A percentile compares a stretch with the other conserved stretches of the same genome.
phyloP scores from a whole-genome alignment of 495 filamentous ascomycete genomes.

The Acidomyces sp. region DNA sequence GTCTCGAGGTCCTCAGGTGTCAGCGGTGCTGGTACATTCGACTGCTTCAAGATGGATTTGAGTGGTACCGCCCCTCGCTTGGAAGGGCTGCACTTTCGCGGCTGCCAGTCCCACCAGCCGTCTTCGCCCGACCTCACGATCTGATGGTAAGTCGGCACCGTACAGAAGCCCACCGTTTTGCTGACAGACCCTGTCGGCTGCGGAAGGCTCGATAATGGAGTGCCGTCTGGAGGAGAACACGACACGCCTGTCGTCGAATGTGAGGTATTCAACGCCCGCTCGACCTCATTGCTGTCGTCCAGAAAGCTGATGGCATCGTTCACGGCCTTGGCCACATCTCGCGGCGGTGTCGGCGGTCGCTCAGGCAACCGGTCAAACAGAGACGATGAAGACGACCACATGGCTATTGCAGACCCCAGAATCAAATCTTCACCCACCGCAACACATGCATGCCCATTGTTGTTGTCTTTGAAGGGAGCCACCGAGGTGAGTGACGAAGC shows the following conservation, averaged over 20 bases:
- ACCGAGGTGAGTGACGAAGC: too few species aligned
- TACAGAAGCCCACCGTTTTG: conserved; percentile 50
- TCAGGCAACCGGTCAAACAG: conserved; percentile 29
- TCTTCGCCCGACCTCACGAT: conserved; percentile 36
- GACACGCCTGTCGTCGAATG: background rate
- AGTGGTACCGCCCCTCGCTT: conserved; percentile 53
- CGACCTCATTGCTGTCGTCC: conserved; percentile 23
- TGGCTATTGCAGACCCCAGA: conserved; percentile 20
- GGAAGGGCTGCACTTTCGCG: conserved; percentile 37
- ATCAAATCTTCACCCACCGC: conserved; percentile 3
- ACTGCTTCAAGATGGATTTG: conserved; percentile 77
- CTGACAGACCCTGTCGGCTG: conserved; percentile 28
- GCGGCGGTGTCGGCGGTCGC: conserved; percentile 51
- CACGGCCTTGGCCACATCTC: conserved; percentile 33
- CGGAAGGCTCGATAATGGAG: conserved; percentile 35
- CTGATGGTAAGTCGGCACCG: conserved; percentile 58
- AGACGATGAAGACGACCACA: conserved; percentile 23
- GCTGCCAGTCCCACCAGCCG: conserved; percentile 33
- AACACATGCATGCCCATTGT: background rate
- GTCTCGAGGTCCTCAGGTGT: conserved; percentile 18
- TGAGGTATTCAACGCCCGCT: conserved; percentile 2
- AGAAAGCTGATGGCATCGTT: conserved; percentile 26
- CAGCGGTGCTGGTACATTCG: conserved; percentile 21
- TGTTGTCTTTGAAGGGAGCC: too few species aligned
- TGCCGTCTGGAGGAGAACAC: conserved; percentile 10